These are phyloP conservation scores for Vaccinium vitisidaea DNA, from an alignment of 148 eudicot species.

Conservation along the genomic window DNA sequence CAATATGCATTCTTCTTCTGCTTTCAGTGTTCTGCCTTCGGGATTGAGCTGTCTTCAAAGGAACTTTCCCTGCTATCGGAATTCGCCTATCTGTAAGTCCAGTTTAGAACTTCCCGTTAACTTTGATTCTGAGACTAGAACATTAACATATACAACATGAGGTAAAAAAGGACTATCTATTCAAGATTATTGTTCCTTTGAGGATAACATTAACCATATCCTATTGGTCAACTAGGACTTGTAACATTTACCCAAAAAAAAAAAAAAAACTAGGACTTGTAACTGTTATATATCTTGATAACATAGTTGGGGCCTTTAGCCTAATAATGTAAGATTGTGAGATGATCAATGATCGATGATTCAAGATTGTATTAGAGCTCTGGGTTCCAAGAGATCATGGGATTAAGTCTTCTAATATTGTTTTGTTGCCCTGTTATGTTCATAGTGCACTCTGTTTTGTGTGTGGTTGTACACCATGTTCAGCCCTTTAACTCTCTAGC, in stretches of 20 bases:
- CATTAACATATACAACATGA: not conserved
- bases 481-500: not conserved
- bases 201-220: not conserved
- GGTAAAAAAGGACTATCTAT: not conserved
- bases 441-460: not conserved
- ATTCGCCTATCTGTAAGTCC: slow-evolving; percentile 37
- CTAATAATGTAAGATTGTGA: too few species aligned
- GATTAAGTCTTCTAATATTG: not conserved
- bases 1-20: not conserved
- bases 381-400: too few species aligned
- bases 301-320: too few species aligned
- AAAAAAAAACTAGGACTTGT: not conserved
- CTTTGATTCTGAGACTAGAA: not conserved
- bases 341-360: too few species aligned
- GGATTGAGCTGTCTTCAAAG: slow-evolving; percentile 44
- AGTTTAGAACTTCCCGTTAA: not conserved
- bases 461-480: not conserved
- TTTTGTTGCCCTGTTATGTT: not conserved
- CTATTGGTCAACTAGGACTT: not conserved
- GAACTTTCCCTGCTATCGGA: slow-evolving; percentile 41
- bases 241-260: too few species aligned
- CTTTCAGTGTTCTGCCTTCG: slow-evolving; percentile 33
- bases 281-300: not conserved
- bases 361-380: too few species aligned
- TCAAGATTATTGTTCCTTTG: not conserved